Evolutionary conservation across 192 early-diverging fungal species (phyloP), one percentile per base, ranked within the genome.

Genomic region (Coemansia pectinata): DNA sequence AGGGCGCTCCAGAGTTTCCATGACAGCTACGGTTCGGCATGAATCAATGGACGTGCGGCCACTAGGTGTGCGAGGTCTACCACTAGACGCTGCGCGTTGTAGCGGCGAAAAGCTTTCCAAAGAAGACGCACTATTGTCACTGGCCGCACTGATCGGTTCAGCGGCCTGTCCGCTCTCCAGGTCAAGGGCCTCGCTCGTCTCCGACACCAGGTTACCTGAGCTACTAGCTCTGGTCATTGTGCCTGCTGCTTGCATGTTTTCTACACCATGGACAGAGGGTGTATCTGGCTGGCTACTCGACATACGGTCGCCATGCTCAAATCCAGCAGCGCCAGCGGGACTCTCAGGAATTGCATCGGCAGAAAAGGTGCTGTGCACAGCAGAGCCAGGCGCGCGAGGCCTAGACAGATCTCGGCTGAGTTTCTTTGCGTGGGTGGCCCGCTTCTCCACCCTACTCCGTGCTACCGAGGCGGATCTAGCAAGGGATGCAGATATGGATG

Each of bases 31-130:
- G 4, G 75, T 83, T 19, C 59, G 72, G 59, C 80, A 83, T 2
- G 80, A 83, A 10, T 83, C 80, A 1, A 64, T 72, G 8, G 80
- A 83, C 40, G 45, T 42, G 50, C 80, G 75, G 23, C 69, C 75
- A 0, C 66, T 69, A 11, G 80, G 80, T 1, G 75, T 83, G 3
- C 69, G 65, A 2, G 74, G 60, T 21, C 80, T 33, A 45, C 75
- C 71, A 14, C 66, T 70, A n/a, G 74, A 69, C 3, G 36, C 25
- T 12, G n/a, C 36, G 17, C 63, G 75, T 63, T 62, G 75, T 47
- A 64, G 6, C 1, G 71, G 47, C 63, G 31, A 25, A 17, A 53
- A 58, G 9, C 36, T 2, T 15, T 29, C 31, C 0, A 63, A 29
- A 15, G 17, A 8, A 3, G 40, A 15, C n/a, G 15, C 21, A 2